phyloP scores from a whole-genome alignment of 176 grass and related monocot genomes.

The Dactylis glomerata region DNA sequence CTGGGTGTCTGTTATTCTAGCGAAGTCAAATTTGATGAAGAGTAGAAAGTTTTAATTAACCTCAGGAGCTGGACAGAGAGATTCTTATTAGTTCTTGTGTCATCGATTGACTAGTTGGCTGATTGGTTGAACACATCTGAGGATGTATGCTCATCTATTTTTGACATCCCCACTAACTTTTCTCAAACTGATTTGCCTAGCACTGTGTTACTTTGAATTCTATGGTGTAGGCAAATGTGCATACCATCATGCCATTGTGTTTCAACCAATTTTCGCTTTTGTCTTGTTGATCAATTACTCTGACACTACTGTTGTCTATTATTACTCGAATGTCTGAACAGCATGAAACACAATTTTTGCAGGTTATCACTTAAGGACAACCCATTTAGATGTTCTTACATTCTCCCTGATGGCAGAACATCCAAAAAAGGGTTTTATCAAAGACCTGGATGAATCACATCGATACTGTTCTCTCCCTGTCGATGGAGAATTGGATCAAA shows the following conservation, averaged over 20 bases:
- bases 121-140: not conserved
- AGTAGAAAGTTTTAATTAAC: not conserved
- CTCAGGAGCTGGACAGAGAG: not conserved
- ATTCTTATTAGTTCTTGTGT: not conserved
- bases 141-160: not conserved
- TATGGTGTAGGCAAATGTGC: not conserved
- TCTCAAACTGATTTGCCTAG: not conserved
- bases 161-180: not conserved
- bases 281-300: not conserved
- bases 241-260: not conserved
- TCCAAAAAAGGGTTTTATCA: constrained; percentile 84
- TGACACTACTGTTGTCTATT: not conserved
- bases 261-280: constrained; percentile 1
- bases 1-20: not conserved
- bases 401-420: constrained; percentile 87
- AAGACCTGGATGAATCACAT: constrained; percentile 73
- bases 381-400: constrained; percentile 88
- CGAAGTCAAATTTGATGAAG: too few species aligned
- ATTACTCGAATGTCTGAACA: constrained; percentile 11
- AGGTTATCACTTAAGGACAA: constrained; percentile 73
- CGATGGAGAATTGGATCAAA: constrained; percentile 25
- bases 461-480: constrained; percentile 57
- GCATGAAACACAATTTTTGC: constrained; percentile 4
- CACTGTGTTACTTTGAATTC: not conserved
- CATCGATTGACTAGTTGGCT: constrained; percentile 1